phyloP scores from a whole-genome alignment of 2,329 filamentous ascomycete species.

The Pseudogymnoascus sp. region DNA sequence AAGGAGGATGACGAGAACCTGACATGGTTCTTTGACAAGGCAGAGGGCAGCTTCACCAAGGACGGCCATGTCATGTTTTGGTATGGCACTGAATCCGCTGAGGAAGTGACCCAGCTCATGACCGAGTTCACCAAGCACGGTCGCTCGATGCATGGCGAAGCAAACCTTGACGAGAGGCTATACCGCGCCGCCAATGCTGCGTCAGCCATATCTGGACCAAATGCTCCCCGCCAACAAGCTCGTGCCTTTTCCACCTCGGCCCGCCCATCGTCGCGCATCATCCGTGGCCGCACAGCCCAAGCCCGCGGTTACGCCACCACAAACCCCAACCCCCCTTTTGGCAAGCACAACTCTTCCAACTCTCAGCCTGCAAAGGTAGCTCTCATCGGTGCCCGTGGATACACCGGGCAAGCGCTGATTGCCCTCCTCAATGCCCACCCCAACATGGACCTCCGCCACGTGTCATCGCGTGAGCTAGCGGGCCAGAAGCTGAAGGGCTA shows the following conservation, averaged over 20 bases:
- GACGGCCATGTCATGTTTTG: constrained; percentile 91
- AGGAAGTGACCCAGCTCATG: constrained; percentile 76
- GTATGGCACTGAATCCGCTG: constrained; percentile 69
- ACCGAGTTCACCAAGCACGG: constrained; percentile 77
- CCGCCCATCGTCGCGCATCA: constrained; percentile 26
- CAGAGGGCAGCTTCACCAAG: constrained; percentile 80
- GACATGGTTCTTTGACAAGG: constrained; percentile 97
- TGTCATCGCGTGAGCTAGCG: constrained; percentile 85
- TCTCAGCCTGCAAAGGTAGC: constrained; percentile 69
- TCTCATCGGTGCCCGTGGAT: constrained; percentile 85
- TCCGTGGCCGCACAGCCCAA: constrained; percentile 13
- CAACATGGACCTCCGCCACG: constrained; percentile 79
- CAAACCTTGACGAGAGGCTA: constrained; percentile 80
- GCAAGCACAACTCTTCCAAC: constrained; percentile 81
- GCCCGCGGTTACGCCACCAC: constrained; percentile 51
- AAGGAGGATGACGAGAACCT: constrained; percentile 93
- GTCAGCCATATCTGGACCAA: constrained; percentile 45
- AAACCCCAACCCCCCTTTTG: constrained; percentile 85
- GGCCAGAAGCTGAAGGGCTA: constrained; percentile 86
- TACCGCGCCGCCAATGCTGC: constrained; percentile 67
- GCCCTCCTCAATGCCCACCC: constrained; percentile 81
- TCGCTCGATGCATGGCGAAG: constrained; percentile 77
- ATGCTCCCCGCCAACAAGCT: constrained; percentile 48
- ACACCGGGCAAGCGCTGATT: constrained; percentile 87
- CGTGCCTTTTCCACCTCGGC: constrained; percentile 59